phyloP scores from a whole-genome alignment of 2,329 filamentous ascomycete species.

The Hypoxylon sp. region DNA sequence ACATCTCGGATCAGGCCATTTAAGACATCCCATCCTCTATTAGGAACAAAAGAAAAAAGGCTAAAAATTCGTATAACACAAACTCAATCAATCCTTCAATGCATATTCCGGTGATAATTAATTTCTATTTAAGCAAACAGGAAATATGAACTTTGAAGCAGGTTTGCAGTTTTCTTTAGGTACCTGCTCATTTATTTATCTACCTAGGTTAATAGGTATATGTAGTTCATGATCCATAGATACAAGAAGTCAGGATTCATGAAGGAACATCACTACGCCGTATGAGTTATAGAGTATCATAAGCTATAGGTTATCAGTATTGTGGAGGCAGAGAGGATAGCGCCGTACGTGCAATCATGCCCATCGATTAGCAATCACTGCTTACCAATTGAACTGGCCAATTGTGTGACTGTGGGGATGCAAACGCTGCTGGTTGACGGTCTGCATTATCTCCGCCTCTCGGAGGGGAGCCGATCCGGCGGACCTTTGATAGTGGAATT shows the following conservation, averaged over 20 bases:
- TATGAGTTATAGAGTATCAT: not conserved
- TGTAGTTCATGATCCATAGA: not conserved
- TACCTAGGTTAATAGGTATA: too few species aligned
- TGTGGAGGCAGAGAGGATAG: not conserved
- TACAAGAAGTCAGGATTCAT: not conserved
- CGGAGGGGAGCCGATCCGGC: slow-evolving; percentile 14
- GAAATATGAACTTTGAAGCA: not conserved
- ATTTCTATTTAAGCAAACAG: slow-evolving; percentile 4
- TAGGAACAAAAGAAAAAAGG: not conserved
- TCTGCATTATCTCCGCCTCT: slow-evolving; percentile 25
- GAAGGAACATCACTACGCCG: slow-evolving; percentile 1
- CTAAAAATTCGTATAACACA: not conserved
- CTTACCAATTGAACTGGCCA: slow-evolving; percentile 25
- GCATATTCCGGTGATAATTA: not conserved
- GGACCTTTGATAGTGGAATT: not conserved
- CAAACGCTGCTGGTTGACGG: slow-evolving; percentile 5
- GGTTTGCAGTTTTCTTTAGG: not conserved
- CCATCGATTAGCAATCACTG: slow-evolving; percentile 25
- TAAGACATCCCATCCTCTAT: slow-evolving; percentile 1
- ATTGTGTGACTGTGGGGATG: slow-evolving; percentile 35
- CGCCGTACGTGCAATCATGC: not conserved
- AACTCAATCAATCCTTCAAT: not conserved
- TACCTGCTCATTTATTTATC: not conserved
- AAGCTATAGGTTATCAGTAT: not conserved
- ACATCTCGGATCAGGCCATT: slow-evolving; percentile 3